Evolutionary conservation across 352 stramenopile species (phyloP).

Genomic region (Globisporangium paroecandrum): DNA sequence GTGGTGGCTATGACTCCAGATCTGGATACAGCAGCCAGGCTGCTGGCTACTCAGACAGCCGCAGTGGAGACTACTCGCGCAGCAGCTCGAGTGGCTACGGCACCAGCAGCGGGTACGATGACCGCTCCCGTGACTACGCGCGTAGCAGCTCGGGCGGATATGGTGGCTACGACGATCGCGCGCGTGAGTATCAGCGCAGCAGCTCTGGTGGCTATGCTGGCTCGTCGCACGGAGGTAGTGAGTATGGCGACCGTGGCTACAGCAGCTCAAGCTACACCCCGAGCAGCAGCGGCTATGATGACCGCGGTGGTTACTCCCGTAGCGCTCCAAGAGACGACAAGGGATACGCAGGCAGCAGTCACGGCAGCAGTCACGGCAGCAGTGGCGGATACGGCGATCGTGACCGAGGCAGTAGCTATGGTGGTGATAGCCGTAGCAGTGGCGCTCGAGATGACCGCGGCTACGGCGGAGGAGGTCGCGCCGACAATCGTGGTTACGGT

Average conservation of each 20-base stretch:
- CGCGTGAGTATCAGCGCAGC: not conserved
- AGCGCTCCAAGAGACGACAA: not conserved
- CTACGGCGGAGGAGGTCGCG: not conserved
- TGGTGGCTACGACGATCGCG: not conserved
- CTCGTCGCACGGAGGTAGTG: not conserved
- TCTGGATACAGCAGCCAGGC: not conserved
- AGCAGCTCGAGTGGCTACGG: not conserved
- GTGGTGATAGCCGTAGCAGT: not conserved
- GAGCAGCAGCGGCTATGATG: not conserved
- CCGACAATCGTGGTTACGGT: not conserved
- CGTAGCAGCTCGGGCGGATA: not conserved
- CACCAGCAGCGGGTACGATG: not conserved
- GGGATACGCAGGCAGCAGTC: not conserved
- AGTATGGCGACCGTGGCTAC: not conserved
- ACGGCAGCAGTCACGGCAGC: not conserved
- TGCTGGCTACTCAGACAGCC: not conserved
- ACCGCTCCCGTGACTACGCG: not conserved
- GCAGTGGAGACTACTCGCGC: not conserved
- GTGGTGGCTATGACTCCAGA: not conserved
- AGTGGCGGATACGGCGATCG: not conserved
- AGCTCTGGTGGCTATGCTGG: not conserved
- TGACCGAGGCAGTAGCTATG: not conserved
- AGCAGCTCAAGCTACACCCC: not conserved
- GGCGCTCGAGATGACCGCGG: not conserved
- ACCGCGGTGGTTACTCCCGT: not conserved